Evolutionary conservation across 2,329 filamentous ascomycete genomes (phyloP), one percentile per base, ranked within the genome.

Genomic region (Fusarium incarnatum): DNA sequence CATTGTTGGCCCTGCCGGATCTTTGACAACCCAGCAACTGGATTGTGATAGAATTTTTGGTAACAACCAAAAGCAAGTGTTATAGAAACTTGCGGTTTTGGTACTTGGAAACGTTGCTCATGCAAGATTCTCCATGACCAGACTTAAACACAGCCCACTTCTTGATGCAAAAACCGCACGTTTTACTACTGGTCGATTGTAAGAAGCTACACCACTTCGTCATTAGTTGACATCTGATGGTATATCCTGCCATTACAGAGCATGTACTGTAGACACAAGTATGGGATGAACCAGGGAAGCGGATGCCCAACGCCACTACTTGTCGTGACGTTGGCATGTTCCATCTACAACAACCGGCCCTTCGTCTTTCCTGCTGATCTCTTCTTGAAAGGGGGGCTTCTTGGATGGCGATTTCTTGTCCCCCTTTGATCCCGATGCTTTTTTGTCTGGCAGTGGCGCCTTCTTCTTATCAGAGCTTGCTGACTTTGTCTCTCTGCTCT

Each of bases 331-430:
- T 48, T 57, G 62, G 20, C 61, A 66, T n/a, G 68, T 66, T 23
- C 73, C 73, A 46, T 75, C 60, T 11, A 66, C 70, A 42, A 75
- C 45, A 22, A 72, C 60, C 15, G 70, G 62, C 5, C 64, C 56
- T 12, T 56, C 49, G 28, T 57, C 44, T 49, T 64, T 64, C 42
- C 45, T 63, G 44, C 40, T 60, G 42, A 48, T 56, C 18, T 64
- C 64, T 44, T 45, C 64, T 22, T 67, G 56, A 22, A 48, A 25
- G 5, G 66, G 41, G 34, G 44, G 18, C 37, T 54, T 64, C 42
- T 65, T 71, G 11, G 46, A 28, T 13, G 58, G 56, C 22, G 46
- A 48, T 22, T 65, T 74, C 55, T 58, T 72, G 23, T 72, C 64
- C 8, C 60, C 41, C 18, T 57, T 60, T 11, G 56, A 47, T 16